Conservation (phyloP, 2,329 filamentous ascomycete species). For the Microdochium paspali region DNA sequence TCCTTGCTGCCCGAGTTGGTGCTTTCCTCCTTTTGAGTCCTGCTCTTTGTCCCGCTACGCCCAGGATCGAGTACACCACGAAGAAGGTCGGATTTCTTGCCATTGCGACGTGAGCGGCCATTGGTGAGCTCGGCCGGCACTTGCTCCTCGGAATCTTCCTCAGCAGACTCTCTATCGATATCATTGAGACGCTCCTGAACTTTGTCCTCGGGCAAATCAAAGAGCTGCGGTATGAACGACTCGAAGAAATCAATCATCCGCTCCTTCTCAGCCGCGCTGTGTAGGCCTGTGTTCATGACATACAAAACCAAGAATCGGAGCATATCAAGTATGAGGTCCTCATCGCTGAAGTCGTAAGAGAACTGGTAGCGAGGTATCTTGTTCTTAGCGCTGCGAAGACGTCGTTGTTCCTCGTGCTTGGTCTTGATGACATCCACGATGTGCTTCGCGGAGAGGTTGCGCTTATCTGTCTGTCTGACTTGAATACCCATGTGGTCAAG, state of each 20-base stretch:
- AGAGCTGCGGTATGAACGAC: constrained; percentile 67
- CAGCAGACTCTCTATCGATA: constrained; percentile 60
- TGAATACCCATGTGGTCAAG: constrained; percentile 94
- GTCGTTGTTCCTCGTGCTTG: constrained; percentile 83
- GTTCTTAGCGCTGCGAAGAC: constrained; percentile 53
- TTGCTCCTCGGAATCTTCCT: constrained; percentile 69
- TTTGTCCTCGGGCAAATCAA: constrained; percentile 62
- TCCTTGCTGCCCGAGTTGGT: constrained; percentile 74
- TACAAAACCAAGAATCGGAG: constrained; percentile 55
- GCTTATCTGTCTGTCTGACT: constrained; percentile 83
- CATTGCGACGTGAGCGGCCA: constrained; percentile 58
- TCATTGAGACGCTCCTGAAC: constrained; percentile 59
- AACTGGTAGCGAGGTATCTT: constrained; percentile 63
- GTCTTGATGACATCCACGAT: constrained; percentile 86
- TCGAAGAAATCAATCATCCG: constrained; percentile 69
- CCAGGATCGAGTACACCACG: constrained; percentile 76
- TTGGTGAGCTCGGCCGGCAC: constrained; percentile 63
- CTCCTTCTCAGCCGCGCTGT: constrained; percentile 63
- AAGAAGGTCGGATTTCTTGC: constrained; percentile 72
- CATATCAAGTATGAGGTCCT: constrained; percentile 55
- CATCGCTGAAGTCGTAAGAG: constrained; percentile 63
- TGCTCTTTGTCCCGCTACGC: constrained; percentile 60
- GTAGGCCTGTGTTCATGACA: constrained; percentile 58
- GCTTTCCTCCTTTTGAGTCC: constrained; percentile 71
- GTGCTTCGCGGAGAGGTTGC: constrained; percentile 81